Evolutionary conservation across 2,329 filamentous ascomycete genomes (phyloP).

Genomic region (Fusarium sp.): DNA sequence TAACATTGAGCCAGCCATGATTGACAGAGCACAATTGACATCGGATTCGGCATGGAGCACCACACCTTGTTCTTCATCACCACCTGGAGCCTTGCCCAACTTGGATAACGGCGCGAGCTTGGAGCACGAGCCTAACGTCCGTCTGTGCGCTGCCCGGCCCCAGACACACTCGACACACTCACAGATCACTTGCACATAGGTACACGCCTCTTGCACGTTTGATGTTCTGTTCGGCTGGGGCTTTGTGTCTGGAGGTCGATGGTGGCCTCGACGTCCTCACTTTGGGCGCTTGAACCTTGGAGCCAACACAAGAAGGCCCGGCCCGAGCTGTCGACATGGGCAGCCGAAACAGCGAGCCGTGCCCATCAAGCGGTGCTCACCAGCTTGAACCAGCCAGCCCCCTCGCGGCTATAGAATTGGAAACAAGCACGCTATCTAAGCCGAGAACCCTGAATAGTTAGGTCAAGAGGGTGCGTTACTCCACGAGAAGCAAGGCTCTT

Average conservation of each 20-base stretch:
- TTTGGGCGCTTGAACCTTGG: constrained; percentile 19
- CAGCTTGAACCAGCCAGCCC: not conserved
- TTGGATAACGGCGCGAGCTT: constrained; percentile 35
- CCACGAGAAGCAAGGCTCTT: constrained; percentile 14
- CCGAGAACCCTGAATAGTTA: constrained; percentile 1
- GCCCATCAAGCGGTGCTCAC: constrained; percentile 8
- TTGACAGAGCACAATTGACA: constrained; percentile 14
- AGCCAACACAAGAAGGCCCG: constrained; percentile 40
- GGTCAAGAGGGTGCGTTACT: not conserved
- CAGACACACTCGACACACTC: constrained; percentile 27
- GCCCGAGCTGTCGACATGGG: constrained; percentile 38
- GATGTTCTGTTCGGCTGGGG: constrained; percentile 24
- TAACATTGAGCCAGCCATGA: constrained; percentile 13
- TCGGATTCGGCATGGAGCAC: constrained; percentile 2
- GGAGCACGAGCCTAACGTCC: constrained; percentile 37
- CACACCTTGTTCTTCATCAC: constrained; percentile 30
- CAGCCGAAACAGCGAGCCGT: constrained; percentile 16
- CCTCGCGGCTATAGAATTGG: not conserved
- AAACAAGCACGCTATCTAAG: constrained; percentile 5
- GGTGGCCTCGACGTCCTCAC: constrained; percentile 7
- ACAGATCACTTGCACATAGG: constrained; percentile 18
- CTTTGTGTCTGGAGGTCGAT: constrained; percentile 18
- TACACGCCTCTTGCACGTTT: constrained; percentile 27
- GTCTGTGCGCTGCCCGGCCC: constrained; percentile 39
- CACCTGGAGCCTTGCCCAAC: constrained; percentile 37